These are phyloP conservation scores for Vicia sativa DNA, from an alignment of 306 rosid species.

Conservation along the genomic window DNA sequence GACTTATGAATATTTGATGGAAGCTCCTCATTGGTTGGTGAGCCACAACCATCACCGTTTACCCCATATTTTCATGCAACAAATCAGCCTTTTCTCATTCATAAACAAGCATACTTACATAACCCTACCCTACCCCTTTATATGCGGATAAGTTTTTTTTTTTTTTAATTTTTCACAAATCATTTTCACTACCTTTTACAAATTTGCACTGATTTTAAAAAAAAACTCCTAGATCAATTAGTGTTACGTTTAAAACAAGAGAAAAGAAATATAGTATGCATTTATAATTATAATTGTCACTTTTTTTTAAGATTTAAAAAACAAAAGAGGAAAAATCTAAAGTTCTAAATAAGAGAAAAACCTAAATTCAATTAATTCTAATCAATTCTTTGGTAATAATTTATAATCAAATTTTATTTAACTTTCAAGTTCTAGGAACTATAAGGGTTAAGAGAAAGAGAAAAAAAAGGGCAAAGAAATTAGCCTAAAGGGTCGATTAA, in stretches of 20 bases:
- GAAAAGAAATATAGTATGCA: too few species aligned
- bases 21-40: constrained; percentile 56
- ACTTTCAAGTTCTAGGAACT: too few species aligned
- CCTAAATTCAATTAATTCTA: too few species aligned
- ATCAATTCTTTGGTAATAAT: too few species aligned
- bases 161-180: background rate
- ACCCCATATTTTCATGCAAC: constrained; percentile 66
- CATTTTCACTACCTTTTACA: constrained; percentile 41
- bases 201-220: constrained; percentile 24
- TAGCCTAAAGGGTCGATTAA: constrained; percentile 42
- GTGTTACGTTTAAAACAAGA: background rate
- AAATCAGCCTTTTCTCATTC: constrained; percentile 57
- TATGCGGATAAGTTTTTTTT: background rate
- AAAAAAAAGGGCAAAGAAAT: constrained; percentile 17
- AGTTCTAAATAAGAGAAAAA: too few species aligned
- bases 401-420: too few species aligned
- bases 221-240: background rate
- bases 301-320: too few species aligned
- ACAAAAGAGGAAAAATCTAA: too few species aligned
- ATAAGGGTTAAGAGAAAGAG: background rate
- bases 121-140: background rate
- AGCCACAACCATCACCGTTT: constrained; percentile 36
- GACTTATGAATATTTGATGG: constrained; percentile 43
- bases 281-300: too few species aligned
- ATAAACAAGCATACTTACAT: constrained; percentile 38